phyloP scores from a whole-genome alignment of 257 asterid species.

The Thymus quinquecostatus region DNA sequence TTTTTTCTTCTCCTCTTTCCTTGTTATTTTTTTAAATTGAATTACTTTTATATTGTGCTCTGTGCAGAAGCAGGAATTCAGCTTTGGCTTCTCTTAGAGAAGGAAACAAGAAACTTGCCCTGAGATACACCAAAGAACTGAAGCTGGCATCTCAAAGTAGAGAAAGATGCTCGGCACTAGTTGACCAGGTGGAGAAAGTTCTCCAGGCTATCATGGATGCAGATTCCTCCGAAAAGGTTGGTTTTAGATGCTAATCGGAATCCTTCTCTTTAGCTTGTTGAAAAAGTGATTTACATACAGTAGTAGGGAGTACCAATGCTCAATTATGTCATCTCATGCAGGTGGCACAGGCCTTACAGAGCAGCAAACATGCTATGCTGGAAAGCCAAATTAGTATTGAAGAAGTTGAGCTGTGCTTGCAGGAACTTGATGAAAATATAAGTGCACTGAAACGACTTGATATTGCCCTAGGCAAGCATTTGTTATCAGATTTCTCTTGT shows the following conservation, averaged over 20 bases:
- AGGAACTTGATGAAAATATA: constrained; percentile 65
- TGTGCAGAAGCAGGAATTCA: constrained; percentile 61
- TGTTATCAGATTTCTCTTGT: constrained; percentile 22
- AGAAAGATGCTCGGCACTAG: constrained; percentile 65
- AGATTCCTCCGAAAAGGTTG: constrained; percentile 85
- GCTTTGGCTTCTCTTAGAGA: constrained; percentile 60
- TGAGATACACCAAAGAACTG: constrained; percentile 65
- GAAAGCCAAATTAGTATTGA: constrained; percentile 60
- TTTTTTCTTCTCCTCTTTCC: background rate
- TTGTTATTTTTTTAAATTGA: background rate
- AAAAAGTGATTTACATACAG: background rate
- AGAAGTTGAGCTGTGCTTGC: constrained; percentile 68
- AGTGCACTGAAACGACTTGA: constrained; percentile 70
- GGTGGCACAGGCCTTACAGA: constrained; percentile 78
- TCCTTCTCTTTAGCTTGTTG: constrained; percentile 4
- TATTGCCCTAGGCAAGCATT: constrained; percentile 54
- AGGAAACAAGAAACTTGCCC: constrained; percentile 64
- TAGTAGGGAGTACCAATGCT: background rate
- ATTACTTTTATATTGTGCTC: constrained; percentile 16
- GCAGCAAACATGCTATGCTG: constrained; percentile 62
- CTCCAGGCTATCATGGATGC: constrained; percentile 69
- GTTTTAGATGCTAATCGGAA: constrained; percentile 12
- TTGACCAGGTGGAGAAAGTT: constrained; percentile 77
- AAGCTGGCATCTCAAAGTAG: constrained; percentile 72
- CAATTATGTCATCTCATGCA: constrained; percentile 36